Base-by-base conservation (phyloP, 164 flowering plant species). In the Euptelea pleiosperma region DNA sequence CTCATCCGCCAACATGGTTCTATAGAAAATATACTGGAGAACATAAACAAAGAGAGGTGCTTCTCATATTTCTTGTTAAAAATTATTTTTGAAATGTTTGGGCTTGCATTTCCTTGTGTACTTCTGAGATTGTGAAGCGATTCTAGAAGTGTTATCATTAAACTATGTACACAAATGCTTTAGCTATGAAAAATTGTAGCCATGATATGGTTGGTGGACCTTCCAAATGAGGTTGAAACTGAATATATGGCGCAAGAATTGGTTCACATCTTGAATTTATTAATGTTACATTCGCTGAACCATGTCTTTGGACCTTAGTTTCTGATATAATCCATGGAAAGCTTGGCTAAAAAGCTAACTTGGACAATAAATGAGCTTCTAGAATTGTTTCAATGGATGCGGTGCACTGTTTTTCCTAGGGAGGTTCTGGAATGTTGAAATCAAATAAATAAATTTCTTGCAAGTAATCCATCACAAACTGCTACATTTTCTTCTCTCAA, bases 1-100 rank as follows among this genome's bases (percentile, higher is more conserved):
- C 88, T 93, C 64, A 85, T 93, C 33, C 89, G 89, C 16, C 97
- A 85, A 61, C 93, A 88, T 86, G 96, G 96, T 57, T 82, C 95
- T 21, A 88, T 94, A 65, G 97, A 94, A 69, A 69, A 41, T 71
- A 81, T 91, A 60, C 41, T 91, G 66, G 96, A 91, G 71, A 88
- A 88, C 63, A 74, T 94, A 54, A 94, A 86, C 72, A 90, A 74
- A 76, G 95, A 88, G 54, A 91, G 97, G 99, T 93, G 36, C 56
- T 55, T 29, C 10, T 45, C 55, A 4, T 57, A 40, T 47, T 46
- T 41, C 8, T 7, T 46, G 1, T 59, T 49, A 33, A 16, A 26
- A 24, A 16, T 12, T 52, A 9, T 25, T 9, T 36, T 30, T 37
- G 3, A 15, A 6, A 28, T 16, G 18, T 19, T 21, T 29, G 30